Conservation (phyloP, 108 stramenopile species). For the Fistulifera pelliculosa region DNA sequence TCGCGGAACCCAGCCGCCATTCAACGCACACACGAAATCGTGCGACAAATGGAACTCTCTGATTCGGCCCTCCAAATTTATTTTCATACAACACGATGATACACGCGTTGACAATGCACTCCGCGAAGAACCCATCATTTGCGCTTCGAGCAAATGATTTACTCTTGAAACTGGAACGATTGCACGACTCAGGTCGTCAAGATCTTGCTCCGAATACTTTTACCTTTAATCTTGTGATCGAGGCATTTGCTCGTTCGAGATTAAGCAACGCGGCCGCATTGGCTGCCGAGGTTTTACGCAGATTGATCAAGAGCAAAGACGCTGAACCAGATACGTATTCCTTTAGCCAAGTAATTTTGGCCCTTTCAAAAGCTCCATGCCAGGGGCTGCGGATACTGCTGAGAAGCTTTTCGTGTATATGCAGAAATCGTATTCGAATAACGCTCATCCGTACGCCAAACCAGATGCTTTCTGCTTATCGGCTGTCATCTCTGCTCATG, state of each 20-base stretch:
- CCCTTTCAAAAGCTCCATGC: slow-evolving; percentile 30
- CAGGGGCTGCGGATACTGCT: slow-evolving; percentile 31
- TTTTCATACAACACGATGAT: slow-evolving; percentile 37
- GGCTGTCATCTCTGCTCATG: slow-evolving; percentile 27
- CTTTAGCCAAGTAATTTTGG: slow-evolving; percentile 52
- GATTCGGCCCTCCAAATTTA: slow-evolving; percentile 19
- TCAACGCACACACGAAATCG: slow-evolving; percentile 25
- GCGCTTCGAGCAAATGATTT: slow-evolving; percentile 26
- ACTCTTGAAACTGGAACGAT: slow-evolving; percentile 18
- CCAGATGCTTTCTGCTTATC: slow-evolving; percentile 48
- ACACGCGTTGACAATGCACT: slow-evolving; percentile 27
- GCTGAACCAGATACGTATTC: slow-evolving; percentile 51
- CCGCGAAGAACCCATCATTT: slow-evolving; percentile 10
- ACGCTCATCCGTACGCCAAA: slow-evolving; percentile 26
- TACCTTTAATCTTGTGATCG: slow-evolving; percentile 62
- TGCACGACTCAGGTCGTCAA: slow-evolving; percentile 6
- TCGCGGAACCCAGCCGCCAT: slow-evolving; percentile 17
- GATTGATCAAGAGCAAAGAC: slow-evolving; percentile 24
- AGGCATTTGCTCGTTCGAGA: slow-evolving; percentile 32
- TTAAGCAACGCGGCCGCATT: slow-evolving; percentile 24
- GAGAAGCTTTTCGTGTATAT: slow-evolving; percentile 45
- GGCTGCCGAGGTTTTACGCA: slow-evolving; percentile 42
- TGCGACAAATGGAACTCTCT: slow-evolving; percentile 16
- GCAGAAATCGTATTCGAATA: slow-evolving; percentile 31
- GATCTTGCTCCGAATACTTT: slow-evolving; percentile 43